A percentile compares a stretch with the other conserved stretches of the same genome.
These are phyloP conservation scores for Solanum phureja DNA, from an alignment of 257 asterid genomes.

Conservation along the genomic window DNA sequence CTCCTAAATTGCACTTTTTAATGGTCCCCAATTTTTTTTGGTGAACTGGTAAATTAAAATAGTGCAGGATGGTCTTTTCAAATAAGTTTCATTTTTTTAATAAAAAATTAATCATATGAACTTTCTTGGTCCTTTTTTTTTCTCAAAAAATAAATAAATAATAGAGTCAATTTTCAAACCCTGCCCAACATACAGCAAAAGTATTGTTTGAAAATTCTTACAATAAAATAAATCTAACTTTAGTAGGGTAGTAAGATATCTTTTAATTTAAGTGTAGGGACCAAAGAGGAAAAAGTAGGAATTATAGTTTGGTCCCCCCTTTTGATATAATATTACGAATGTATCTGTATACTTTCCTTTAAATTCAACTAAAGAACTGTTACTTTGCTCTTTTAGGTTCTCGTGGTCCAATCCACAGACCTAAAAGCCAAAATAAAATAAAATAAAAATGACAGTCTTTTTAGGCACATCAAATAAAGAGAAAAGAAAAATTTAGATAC, in stretches of 20 bases:
- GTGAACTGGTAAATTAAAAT: background rate
- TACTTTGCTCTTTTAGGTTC: background rate
- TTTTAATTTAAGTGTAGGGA: background rate
- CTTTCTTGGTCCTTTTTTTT: background rate
- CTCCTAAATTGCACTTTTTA: slow-evolving; percentile 1
- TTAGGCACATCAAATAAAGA: background rate
- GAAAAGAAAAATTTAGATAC: background rate
- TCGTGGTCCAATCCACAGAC: background rate
- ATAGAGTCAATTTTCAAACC: background rate
- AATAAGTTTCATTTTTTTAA: background rate
- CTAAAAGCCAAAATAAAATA: background rate
- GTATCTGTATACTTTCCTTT: slow-evolving; percentile 2
- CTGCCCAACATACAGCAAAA: background rate
- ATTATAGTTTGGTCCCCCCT: background rate
- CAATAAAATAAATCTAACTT: background rate
- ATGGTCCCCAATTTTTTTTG: slow-evolving; percentile 4
- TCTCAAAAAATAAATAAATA: background rate
- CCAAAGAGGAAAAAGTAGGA: background rate
- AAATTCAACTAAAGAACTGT: background rate
- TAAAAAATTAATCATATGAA: background rate
- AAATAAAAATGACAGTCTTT: background rate
- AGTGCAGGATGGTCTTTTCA: background rate
- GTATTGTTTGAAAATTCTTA: background rate
- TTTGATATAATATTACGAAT: background rate
- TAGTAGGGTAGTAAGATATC: background rate